These are phyloP conservation scores for Fulvia fulva DNA, from an alignment of 2,329 filamentous ascomycete genomes.

Conservation along the genomic window DNA sequence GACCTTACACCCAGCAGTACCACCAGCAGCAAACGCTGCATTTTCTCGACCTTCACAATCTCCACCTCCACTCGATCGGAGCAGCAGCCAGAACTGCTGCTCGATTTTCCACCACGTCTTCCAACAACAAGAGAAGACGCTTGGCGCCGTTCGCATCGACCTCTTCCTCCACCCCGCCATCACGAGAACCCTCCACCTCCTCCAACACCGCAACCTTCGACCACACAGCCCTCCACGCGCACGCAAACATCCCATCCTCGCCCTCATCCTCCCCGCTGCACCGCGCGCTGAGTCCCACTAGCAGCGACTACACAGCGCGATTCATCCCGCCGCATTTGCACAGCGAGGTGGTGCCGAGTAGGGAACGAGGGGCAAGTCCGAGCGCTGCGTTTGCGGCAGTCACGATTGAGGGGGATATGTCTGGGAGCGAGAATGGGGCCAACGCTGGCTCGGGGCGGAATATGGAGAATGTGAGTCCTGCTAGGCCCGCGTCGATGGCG, in stretches of 20 bases:
- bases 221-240: conserved; percentile 15
- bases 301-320: conserved; percentile 25
- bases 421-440: conserved; percentile 30
- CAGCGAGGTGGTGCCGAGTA: conserved; percentile 42
- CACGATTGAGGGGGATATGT: conserved; percentile 40
- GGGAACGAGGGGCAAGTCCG: conserved; percentile 30
- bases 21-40: background rate
- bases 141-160: background rate
- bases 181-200: background rate
- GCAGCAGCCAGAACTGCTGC: background rate
- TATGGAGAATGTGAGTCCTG: conserved; percentile 18
- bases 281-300: no score
- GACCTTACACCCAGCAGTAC: background rate
- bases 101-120: background rate
- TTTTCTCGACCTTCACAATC: background rate
- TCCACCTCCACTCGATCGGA: no score
- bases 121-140: background rate
- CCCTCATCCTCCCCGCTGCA: conserved; percentile 23
- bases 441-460: conserved; percentile 7
- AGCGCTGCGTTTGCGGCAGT: conserved; percentile 29
- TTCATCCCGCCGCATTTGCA: conserved; percentile 56
- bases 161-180: background rate
- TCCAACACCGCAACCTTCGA: conserved; percentile 14
- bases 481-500: conserved; percentile 16
- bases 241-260: conserved; percentile 22